Evolutionary conservation across 805 yeast species (phyloP), one percentile per base, ranked within the genome.

Genomic region (Pichia exigua): DNA sequence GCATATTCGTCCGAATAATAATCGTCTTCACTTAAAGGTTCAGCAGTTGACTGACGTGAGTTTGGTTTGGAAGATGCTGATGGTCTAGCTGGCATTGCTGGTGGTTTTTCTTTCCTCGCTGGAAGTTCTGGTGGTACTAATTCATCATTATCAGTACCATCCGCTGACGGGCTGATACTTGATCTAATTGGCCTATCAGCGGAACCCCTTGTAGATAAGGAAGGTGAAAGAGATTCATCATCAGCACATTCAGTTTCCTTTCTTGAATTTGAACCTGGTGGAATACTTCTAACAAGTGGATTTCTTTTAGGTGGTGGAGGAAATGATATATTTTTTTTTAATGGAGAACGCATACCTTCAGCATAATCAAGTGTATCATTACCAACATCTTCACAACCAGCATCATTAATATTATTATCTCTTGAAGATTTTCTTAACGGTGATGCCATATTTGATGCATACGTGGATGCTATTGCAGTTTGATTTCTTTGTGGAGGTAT

Each of bases 331-430:
- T 22, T 35, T 10, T 35, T 42, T 17, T 51, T 51, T 26, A 47
- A 24, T 26, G 54, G 54, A 26, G 54, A 51, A 13, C 54, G 45
- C 54, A 51, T 51, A 30, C 54, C 54, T 51, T 51, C 54, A 3
- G 54, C 54, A 46, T 32, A 51, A 46, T 44, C 46, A 45, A 42
- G 43, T 11, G 54, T 42, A 12, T 44, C 54, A 21, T 22, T 30
- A 21, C 39, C 39, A 35, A 35, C 20, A 35, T 35, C 20, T 9
- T 10, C 39, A 32, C 3, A 3, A 32, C 8, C 38, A 32, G 4
- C 17, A 35, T 35, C n/a, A 9, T n/a, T n/a, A 35, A 7, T 10
- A 35, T 35, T 3, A n/a, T 35, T n/a, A 7, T 35, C 11, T n/a
- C 39, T 35, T 35, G 20, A 17, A 15, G 20, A 11, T n/a, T 45